phyloP scores from a whole-genome alignment of 2,329 filamentous ascomycete species.

The Penicillium frequentans region DNA sequence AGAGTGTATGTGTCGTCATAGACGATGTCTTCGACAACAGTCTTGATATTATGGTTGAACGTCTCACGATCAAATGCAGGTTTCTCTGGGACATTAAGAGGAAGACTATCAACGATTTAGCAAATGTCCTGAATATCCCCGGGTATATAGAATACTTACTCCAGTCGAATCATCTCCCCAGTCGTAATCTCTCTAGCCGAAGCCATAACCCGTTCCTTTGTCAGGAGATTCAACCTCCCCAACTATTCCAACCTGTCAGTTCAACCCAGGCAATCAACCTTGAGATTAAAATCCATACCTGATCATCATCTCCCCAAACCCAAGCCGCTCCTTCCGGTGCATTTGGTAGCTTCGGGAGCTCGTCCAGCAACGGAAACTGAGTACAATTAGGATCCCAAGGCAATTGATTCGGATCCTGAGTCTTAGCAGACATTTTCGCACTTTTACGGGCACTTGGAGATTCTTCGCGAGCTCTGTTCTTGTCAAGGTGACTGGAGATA shows the following conservation, averaged over 20 bases:
- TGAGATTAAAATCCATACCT: constrained; percentile 31
- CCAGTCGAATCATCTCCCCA: constrained; percentile 57
- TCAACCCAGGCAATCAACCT: background rate
- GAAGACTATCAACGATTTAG: constrained; percentile 40
- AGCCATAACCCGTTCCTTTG: constrained; percentile 54
- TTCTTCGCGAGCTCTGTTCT: background rate
- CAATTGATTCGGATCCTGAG: constrained; percentile 34
- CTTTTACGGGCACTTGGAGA: background rate
- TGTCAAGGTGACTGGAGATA: constrained; percentile 9
- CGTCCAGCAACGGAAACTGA: constrained; percentile 54
- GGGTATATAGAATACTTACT: constrained; percentile 37
- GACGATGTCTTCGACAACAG: constrained; percentile 33
- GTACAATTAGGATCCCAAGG: constrained; percentile 57
- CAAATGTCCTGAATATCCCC: background rate
- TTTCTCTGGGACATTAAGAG: constrained; percentile 52
- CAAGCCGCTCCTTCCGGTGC: constrained; percentile 59
- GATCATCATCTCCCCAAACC: constrained; percentile 61
- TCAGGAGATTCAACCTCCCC: constrained; percentile 56
- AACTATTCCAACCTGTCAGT: constrained; percentile 16
- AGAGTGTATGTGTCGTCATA: constrained; percentile 49
- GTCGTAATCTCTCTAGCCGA: constrained; percentile 55
- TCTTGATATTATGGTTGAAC: constrained; percentile 58
- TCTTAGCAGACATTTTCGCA: constrained; percentile 5
- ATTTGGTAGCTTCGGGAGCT: constrained; percentile 53
- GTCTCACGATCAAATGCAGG: constrained; percentile 54